Base-by-base conservation (phyloP, 805 yeast species). In the Cyberlindnera mississippiensis region DNA sequence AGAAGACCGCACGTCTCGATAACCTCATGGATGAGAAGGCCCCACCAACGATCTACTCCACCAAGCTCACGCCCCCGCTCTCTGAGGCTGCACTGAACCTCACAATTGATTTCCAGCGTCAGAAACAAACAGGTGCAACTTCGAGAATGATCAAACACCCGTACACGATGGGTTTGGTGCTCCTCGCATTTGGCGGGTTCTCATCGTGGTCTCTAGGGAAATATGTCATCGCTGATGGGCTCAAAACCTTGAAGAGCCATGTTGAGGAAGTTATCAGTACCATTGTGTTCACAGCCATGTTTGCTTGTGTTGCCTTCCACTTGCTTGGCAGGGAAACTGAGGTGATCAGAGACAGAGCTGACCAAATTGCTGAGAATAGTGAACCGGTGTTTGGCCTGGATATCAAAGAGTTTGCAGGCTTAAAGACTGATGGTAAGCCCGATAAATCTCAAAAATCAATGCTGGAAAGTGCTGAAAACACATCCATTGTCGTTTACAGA, bases 61-160 rank as follows among this genome's bases (percentile, higher is more conserved):
- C 74, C 1, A 59, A 62, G 2, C 65, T 85, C 38, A 67, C 65
- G 6, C 90, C 90, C 1, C 76, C 73, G 24, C 67, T 70, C 31
- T 68, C 82, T 1, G 74, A 76, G 33, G 85, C 85, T 10, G 76
- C 82, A 1, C 55, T 81, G 41, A 79, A 76, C 43, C 61, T 84
- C 45, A 77, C 82, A 24, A 78, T 85, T 43, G 93, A 85, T 57
- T 77, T 56, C 50, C 53, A 48, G 26, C 54, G 61, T 40, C 60
- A 56, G 38, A 51, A 51, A 27, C 58, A 56, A 34, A 45, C 54
- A 1, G 19, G 29, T 28, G 55, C 50, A 4, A 56, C 69, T 56
- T 44, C 53, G 55, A 35, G 53, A 77, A 30, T 68, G 77, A 36
- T 70, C 71, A 67, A 73, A 72, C 55, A 56, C 37, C 76, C 73